These are phyloP conservation scores for Hypoxylon sp. DNA, from an alignment of 2,329 filamentous ascomycete species.

Conservation along the genomic window DNA sequence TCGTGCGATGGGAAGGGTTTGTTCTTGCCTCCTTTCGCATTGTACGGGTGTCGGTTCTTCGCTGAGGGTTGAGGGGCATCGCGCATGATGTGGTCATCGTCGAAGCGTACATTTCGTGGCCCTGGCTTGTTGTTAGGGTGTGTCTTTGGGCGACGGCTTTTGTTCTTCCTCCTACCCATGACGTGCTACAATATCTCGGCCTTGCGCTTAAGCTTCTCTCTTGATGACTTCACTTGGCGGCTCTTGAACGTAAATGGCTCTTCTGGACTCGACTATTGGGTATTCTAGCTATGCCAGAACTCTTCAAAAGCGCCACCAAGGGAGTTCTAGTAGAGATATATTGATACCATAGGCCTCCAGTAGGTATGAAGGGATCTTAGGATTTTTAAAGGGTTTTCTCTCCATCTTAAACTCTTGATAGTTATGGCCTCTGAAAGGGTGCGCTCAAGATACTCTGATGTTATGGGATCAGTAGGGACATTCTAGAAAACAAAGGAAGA, in stretches of 20 bases:
- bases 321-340: conserved; percentile 28
- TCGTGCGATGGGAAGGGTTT: background rate
- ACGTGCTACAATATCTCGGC: background rate
- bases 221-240: background rate
- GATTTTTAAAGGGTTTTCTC: conserved; percentile 32
- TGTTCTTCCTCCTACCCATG: conserved; percentile 43
- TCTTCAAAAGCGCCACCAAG: conserved; percentile 8
- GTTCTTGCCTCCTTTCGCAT: conserved; percentile 20
- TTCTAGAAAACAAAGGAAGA: conserved; percentile 41
- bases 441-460: conserved; percentile 20
- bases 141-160: conserved; percentile 3
- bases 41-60: conserved; percentile 2
- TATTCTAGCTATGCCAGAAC: background rate
- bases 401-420: conserved; percentile 40
- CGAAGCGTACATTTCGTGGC: conserved; percentile 29
- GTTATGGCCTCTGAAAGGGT: conserved; percentile 41
- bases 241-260: background rate
- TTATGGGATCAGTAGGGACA: conserved; percentile 40
- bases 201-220: background rate
- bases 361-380: conserved; percentile 6
- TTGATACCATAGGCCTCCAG: conserved; percentile 15
- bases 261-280: conserved; percentile 7
- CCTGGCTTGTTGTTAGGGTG: conserved; percentile 19
- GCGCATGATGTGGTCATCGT: conserved; percentile 48
- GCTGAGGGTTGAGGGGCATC: conserved; percentile 21